A percentile compares a stretch with the other conserved stretches of the same genome.
phyloP scores from a whole-genome alignment of 768 basidiomycete species.

The Hypsizygus marmoreus region DNA sequence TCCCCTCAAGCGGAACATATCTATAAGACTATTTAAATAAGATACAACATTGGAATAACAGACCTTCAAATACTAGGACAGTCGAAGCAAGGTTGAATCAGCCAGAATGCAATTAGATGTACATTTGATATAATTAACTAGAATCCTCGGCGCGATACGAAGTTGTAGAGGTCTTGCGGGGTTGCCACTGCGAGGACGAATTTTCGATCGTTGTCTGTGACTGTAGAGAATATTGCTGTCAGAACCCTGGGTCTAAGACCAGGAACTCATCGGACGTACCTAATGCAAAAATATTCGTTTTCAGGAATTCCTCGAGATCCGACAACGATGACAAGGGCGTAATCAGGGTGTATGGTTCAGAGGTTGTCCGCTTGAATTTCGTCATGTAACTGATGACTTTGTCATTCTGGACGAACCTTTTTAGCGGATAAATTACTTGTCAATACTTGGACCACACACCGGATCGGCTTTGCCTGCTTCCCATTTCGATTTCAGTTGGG shows the following conservation, averaged over 20 bases:
- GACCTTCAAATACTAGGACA: no score
- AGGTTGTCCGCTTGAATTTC: conserved; percentile 66
- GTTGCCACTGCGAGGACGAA: conserved; percentile 86
- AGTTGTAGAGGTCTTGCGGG: conserved; percentile 69
- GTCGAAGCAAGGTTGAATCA: no score
- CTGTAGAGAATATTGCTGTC: conserved; percentile 46
- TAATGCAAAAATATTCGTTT: conserved; percentile 71
- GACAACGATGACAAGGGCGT: conserved; percentile 78
- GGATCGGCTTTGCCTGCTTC: conserved; percentile 71
- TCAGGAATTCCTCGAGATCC: conserved; percentile 81
- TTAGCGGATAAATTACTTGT: background rate
- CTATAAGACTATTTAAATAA: no score
- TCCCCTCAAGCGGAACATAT: no score
- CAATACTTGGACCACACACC: conserved; percentile 42
- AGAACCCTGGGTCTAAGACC: background rate
- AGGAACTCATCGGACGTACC: conserved; percentile 40
- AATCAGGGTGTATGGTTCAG: conserved; percentile 74
- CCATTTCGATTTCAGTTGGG: conserved; percentile 74
- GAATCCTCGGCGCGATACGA: conserved; percentile 53
- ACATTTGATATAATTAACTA: conserved; percentile 15
- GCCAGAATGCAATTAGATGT: no score
- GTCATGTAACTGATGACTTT: conserved; percentile 71
- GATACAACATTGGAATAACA: no score
- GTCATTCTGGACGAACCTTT: conserved; percentile 52
- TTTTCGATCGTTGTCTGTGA: conserved; percentile 80